Conservation (phyloP, 352 stramenopile genomes). For the Phytophthora capsici region DNA sequence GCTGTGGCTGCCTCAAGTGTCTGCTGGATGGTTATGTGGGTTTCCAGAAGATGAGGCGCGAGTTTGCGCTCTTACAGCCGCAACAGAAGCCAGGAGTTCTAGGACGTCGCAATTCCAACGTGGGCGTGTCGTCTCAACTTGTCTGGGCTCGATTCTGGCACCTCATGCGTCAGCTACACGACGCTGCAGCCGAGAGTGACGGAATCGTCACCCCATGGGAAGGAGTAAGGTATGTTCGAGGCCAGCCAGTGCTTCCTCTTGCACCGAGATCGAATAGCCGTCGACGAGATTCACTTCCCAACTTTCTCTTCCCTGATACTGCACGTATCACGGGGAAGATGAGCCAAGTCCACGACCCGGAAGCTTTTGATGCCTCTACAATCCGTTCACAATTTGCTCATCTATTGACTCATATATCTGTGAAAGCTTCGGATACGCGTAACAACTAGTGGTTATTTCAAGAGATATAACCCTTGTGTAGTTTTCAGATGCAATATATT, state of each 20-base stretch:
- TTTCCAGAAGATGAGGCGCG: slow-evolving; percentile 76
- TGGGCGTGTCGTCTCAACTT: slow-evolving; percentile 61
- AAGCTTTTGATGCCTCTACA: slow-evolving; percentile 59
- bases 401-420: slow-evolving; percentile 25
- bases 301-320: slow-evolving; percentile 76
- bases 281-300: slow-evolving; percentile 62
- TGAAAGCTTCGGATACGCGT: slow-evolving; percentile 15
- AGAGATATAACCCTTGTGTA: no score
- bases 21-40: slow-evolving; percentile 83
- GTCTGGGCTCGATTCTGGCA: slow-evolving; percentile 86
- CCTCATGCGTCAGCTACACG: slow-evolving; percentile 79
- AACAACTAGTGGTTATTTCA: no score
- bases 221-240: slow-evolving; percentile 32
- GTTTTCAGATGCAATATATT: slow-evolving; percentile 37
- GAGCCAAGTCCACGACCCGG: slow-evolving; percentile 44
- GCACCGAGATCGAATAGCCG: slow-evolving; percentile 47
- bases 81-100: slow-evolving; percentile 19
- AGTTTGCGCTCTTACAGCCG: slow-evolving; percentile 37
- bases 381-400: slow-evolving; percentile 62
- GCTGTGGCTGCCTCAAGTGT: slow-evolving; percentile 84
- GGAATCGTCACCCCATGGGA: slow-evolving; percentile 70
- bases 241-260: slow-evolving; percentile 42
- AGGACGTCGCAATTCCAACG: slow-evolving; percentile 27
- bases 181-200: slow-evolving; percentile 68
- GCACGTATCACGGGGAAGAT: slow-evolving; percentile 66